Base-by-base conservation (phyloP, 192 early-diverging fungal genomes). In the Haplosporangium gracile region DNA sequence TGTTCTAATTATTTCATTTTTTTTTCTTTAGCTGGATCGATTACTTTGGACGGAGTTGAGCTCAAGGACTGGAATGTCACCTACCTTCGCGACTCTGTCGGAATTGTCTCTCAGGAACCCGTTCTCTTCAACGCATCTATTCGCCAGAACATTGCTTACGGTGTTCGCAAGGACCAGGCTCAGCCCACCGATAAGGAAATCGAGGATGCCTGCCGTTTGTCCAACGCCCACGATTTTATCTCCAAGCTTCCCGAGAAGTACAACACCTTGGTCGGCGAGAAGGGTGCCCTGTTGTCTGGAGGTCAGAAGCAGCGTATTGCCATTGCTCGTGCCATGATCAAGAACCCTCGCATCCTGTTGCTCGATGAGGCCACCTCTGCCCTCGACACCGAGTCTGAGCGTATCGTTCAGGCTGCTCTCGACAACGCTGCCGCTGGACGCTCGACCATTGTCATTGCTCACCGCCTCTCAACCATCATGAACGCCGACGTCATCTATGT, bases 271-370 rank as follows among this genome's bases (percentile, higher is more conserved):
- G 96, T 97, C 29, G 98, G 98, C 72, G 97, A 98, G 88, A 89
- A 92, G 68, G 95, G 94, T 6, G 91, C 95, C 69, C 83, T 93
- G 88, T 79, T 99, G 9, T 96, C 95, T 34, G 98, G 97, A 73
- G 98, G 98, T 22, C 98, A 99, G 87, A 98, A 98, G 88, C 98
- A 98, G 83, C 95, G 98, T 77, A 96, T 98, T 76, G 97, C 97
- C 63, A 98, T 99, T 93, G 97, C 98, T 20, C 93, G 98, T 42
- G 96, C 97, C 13, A 88, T 99, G 76, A 91, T 98, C 74, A 96
- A 96, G 86, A 95, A 98, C 89, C 97, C 98, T 2, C 88, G 86
- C 29, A 96, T 98, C 29, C 91, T 99, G 75, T 79, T 98, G 38
- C 87, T 98, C 10, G 97, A 99, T 89, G 97, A 98, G 74, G 97